Evolutionary conservation across 768 basidiomycete genomes (phyloP).

Genomic region (Lyophyllum decastes): DNA sequence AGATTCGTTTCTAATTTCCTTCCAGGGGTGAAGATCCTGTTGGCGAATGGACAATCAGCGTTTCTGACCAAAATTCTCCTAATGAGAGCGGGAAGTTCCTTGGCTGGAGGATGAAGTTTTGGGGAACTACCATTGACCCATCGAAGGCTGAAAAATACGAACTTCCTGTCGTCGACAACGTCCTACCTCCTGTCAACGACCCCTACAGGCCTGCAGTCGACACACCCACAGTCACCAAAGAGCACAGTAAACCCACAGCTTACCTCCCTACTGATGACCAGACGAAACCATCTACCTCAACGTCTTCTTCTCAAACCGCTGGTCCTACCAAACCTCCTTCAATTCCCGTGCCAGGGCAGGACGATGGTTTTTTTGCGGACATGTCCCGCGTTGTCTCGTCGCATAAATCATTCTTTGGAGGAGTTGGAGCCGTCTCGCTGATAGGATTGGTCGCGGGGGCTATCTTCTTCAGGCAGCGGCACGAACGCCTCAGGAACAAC

Average conservation of each 20-base stretch:
- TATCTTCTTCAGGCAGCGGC: conserved; percentile 77
- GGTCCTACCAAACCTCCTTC: conserved; percentile 41
- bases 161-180: conserved; percentile 51
- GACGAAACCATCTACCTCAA: conserved; percentile 37
- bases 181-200: conserved; percentile 45
- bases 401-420: conserved; percentile 86
- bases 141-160: conserved; percentile 61
- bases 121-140: conserved; percentile 85
- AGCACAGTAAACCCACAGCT: conserved; percentile 80
- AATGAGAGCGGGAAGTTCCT: conserved; percentile 67
- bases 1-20: conserved; percentile 18
- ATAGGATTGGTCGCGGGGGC: conserved; percentile 66
- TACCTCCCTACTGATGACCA: conserved; percentile 78
- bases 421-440: conserved; percentile 68
- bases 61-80: conserved; percentile 71
- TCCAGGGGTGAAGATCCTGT: conserved; percentile 90
- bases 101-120: conserved; percentile 90
- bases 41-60: conserved; percentile 89
- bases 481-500: conserved; percentile 36
- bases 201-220: conserved; percentile 35
- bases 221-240: conserved; percentile 49
- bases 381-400: conserved; percentile 67
- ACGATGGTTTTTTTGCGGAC: conserved; percentile 77
- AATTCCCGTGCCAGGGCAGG: conserved; percentile 21
- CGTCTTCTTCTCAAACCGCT: conserved; percentile 1